Base-by-base conservation (phyloP, 306 rosid genomes). In the Pueraria montana region DNA sequence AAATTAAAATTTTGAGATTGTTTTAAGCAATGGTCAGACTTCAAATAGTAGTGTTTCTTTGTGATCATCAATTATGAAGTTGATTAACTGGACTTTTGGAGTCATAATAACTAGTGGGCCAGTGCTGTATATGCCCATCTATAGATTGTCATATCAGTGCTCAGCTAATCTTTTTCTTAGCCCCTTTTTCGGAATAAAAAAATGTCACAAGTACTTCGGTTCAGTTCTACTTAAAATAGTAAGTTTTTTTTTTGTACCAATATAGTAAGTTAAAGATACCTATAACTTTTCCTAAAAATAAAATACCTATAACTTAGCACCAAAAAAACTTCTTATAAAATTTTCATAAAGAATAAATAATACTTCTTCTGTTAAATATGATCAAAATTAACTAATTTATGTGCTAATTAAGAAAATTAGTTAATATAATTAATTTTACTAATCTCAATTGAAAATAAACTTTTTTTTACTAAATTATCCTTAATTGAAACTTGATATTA, bases 71-170 rank as follows among this genome's bases (percentile, higher is more conserved):
- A 24, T 23, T 49, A 62, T 27, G 16, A 48, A 20, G 65, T 20
- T 52, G 84, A 58, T 58, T 58, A 56, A 81, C 36, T 21, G 27
- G 46, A 81, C 48, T 45, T 48, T 4, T 65, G 68, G 48, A 61
- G 66, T 52, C 10, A 24, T n/a, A 11, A 42, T 3, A 6, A 42
- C 5, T 11, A 6, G 80, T 52, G 76, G 80, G 42, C 55, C 80
- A 17, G 20, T 53, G n/a, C n/a, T n/a, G n/a, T 55, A 17, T 8
- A 11, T 40, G 26, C 34, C 11, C 30, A 18, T 61, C 40, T 42
- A 64, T 11, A 64, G 73, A 74, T 74, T 38, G 76, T 81, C 80
- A 63, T 74, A n/a, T 64, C 80, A 34, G 30, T 63, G 18, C 0
- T 68, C n/a, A 42, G 20, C 18, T 68, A 18, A 55, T 34, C 21